A percentile compares a stretch with the other conserved stretches of the same genome.
phyloP scores from a whole-genome alignment of 106 monocot genomes.

The Acorus calamus region DNA sequence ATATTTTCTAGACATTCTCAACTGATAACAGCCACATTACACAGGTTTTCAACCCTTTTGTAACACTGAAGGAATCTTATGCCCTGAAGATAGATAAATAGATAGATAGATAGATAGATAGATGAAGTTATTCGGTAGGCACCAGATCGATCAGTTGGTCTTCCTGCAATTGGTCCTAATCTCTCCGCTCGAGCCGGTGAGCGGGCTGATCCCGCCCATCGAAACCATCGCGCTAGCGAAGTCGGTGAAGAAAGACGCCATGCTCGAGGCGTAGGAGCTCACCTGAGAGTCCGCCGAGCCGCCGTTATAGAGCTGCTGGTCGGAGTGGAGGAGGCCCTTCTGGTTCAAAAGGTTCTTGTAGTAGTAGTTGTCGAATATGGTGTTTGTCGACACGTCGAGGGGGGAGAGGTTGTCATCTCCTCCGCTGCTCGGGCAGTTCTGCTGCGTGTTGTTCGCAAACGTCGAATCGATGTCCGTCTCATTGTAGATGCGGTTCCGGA shows the following conservation, averaged over 20 bases:
- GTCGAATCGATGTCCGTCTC: slow-evolving; percentile 36
- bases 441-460: slow-evolving; percentile 15
- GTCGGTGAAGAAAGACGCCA: slow-evolving; percentile 31
- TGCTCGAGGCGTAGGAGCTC: slow-evolving; percentile 21
- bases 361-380: slow-evolving; percentile 31
- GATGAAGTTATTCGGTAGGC: too few species aligned
- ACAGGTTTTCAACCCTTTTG: too few species aligned
- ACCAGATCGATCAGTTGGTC: slow-evolving; percentile 17
- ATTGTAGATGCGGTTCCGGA: slow-evolving; percentile 36
- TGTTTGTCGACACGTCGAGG: slow-evolving; percentile 21
- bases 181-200: slow-evolving; percentile 53
- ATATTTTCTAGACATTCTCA: too few species aligned
- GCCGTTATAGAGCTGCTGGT: slow-evolving; percentile 46
- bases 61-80: too few species aligned
- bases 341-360: slow-evolving; percentile 33
- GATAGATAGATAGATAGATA: too few species aligned
- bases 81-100: too few species aligned
- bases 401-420: slow-evolving; percentile 41
- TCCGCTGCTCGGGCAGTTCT: slow-evolving; percentile 24
- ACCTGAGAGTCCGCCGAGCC: slow-evolving; percentile 39
- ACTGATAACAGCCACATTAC: too few species aligned
- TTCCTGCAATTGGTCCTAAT: slow-evolving; percentile 60
- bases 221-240: slow-evolving; percentile 45
- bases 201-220: slow-evolving; percentile 50
- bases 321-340: slow-evolving; percentile 54